Conservation (phyloP, 441 rosid genomes). For the Sinapis alba region DNA sequence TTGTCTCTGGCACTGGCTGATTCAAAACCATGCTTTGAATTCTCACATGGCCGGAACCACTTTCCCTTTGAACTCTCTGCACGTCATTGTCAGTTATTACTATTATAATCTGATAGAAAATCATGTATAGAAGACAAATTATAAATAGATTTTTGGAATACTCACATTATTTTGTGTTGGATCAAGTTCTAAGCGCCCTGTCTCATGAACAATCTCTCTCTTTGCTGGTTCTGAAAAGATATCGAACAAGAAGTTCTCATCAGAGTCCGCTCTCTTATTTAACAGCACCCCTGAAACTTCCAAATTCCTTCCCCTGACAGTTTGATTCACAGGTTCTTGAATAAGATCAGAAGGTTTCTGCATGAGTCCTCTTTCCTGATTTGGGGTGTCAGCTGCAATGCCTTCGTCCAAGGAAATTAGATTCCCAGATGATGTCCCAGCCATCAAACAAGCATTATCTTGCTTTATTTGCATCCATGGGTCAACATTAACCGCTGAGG, state of each 20-base stretch:
- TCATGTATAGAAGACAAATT: conserved; percentile 2
- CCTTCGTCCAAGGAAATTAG: conserved; percentile 36
- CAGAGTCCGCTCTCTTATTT: conserved; percentile 27
- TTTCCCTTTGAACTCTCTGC: conserved; percentile 36
- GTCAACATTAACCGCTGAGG: conserved; percentile 36
- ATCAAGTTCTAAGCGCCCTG: conserved; percentile 28
- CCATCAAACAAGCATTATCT: conserved; percentile 29
- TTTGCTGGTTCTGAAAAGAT: conserved; percentile 39
- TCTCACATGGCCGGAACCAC: conserved; percentile 33
- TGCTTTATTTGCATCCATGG: conserved; percentile 30
- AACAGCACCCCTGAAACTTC: conserved; percentile 41
- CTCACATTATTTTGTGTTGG: conserved; percentile 37
- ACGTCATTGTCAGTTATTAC: conserved; percentile 16
- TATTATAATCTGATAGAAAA: conserved; percentile 27
- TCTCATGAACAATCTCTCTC: conserved; percentile 32
- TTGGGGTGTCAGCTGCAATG: conserved; percentile 28
- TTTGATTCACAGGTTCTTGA: conserved; percentile 33
- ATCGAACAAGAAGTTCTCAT: conserved; percentile 36
- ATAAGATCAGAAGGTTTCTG: conserved; percentile 28
- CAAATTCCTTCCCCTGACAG: conserved; percentile 30
- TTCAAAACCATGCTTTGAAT: conserved; percentile 35
- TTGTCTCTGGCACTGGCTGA: conserved; percentile 38
- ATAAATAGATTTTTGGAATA: background rate
- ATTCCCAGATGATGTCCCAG: conserved; percentile 32
- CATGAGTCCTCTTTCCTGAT: conserved; percentile 25